Evolutionary conservation across 2,329 filamentous ascomycete species (phyloP), one percentile per base, ranked within the genome.

Genomic region (Colletotrichum cordylinicola): DNA sequence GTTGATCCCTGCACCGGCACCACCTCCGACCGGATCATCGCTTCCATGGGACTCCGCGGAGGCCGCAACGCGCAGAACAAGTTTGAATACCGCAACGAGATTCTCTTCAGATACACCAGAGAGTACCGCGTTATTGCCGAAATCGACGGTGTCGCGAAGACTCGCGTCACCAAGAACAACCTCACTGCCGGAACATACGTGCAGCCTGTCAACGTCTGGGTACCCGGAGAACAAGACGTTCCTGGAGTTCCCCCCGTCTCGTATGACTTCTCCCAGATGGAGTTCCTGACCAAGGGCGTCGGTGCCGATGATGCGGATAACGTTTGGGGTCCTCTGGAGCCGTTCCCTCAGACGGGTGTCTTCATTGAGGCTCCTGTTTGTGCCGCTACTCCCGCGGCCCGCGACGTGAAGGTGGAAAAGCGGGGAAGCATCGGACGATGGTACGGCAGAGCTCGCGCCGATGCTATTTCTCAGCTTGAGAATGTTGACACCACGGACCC

Each of bases 281-380:
- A 77, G 4, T 85, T 82, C 72, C 78, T 86, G 8, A 84, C 83
- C 6, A 67, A 79, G 27, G 84, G 84, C 2, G 80, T 86, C 21
- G 84, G 84, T 1, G 77, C 79, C 8, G 84, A 84, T 65, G 83
- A 77, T 8, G 76, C 80, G 5, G 84, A 84, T 2, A 83, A 84
- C 66, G 76, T 85, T 21, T 86, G 82, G 80, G 84, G 84, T 0
- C 82, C 83, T 0, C 77, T 86, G 6, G 80, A 84, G 8, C 84
- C 84, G 1, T 85, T 85, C 74, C 83, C 83, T 1, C 83, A 86
- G 78, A 82, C 79, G 2, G 84, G 84, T 2, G 79, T 86, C 7
- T 43, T 83, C n/a, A 81, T 82, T 21, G 80, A 81, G 58, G 24
- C 64, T 13, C 62, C 70, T n/a, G 18, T 27, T 8, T 72, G 70